A percentile compares a stretch with the other conserved stretches of the same genome.
Evolutionary conservation across 306 rosid genomes (phyloP).

Genomic region (Lathyrus sativus): DNA sequence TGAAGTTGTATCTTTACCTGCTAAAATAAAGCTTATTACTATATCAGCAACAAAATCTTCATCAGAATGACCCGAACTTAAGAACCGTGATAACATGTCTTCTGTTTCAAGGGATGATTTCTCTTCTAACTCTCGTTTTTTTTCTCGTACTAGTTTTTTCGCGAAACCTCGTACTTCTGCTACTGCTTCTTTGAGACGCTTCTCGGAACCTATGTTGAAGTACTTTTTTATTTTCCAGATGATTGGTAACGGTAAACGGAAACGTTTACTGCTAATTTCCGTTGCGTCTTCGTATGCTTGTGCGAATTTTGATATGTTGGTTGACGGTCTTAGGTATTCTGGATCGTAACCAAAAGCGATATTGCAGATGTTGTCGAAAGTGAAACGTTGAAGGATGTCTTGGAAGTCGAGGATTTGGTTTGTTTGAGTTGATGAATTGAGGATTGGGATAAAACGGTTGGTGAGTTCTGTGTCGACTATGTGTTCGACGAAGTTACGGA

Average conservation of each 20-base stretch:
- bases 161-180: too few relatives aligned
- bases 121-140: too few relatives aligned
- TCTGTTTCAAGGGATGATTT: too few relatives aligned
- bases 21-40: too few relatives aligned
- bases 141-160: too few relatives aligned
- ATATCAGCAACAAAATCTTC: too few relatives aligned
- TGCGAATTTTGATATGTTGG: slow-evolving; percentile 46
- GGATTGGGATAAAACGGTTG: slow-evolving; percentile 57
- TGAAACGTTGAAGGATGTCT: slow-evolving; percentile 69
- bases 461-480: slow-evolving; percentile 63
- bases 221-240: slow-evolving; percentile 56
- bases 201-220: slow-evolving; percentile 60
- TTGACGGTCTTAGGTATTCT: slow-evolving; percentile 47
- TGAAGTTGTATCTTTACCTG: too few relatives aligned
- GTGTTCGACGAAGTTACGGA: slow-evolving; percentile 60
- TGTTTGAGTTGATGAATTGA: slow-evolving; percentile 31
- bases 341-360: slow-evolving; percentile 75
- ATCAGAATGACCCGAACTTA: too few relatives aligned
- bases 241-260: slow-evolving; percentile 12
- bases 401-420: slow-evolving; percentile 55
- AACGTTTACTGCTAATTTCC: slow-evolving; percentile 46
- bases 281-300: slow-evolving; percentile 52
- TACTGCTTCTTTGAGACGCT: background rate
- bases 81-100: too few relatives aligned
- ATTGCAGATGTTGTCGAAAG: slow-evolving; percentile 68